Evolutionary conservation across 306 rosid genomes (phyloP).

Genomic region (Lupinus albus): DNA sequence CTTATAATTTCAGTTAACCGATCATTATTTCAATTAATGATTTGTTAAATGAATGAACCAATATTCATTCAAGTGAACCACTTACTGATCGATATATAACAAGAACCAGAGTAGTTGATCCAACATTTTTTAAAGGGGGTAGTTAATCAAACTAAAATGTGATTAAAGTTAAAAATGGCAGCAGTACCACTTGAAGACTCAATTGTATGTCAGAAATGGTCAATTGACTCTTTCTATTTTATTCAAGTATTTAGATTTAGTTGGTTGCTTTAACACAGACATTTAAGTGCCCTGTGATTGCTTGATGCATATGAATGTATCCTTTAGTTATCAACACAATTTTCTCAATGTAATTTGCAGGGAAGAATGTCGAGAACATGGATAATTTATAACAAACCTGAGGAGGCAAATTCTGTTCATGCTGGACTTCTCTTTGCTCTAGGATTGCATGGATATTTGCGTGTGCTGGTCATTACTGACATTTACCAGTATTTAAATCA

Average conservation of each 20-base stretch:
- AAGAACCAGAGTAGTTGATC: background rate
- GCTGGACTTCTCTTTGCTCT: conserved; percentile 95
- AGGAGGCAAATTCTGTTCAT: conserved; percentile 85
- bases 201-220: conserved; percentile 8
- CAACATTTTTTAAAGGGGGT: too few relatives aligned
- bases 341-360: conserved; percentile 45
- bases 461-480: conserved; percentile 72
- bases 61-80: conserved; percentile 4
- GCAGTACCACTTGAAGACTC: conserved; percentile 11
- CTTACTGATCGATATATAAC: background rate
- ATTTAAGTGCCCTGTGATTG: too few relatives aligned
- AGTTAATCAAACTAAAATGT: background rate
- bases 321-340: too few relatives aligned
- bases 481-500: conserved; percentile 83
- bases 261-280: too few relatives aligned
- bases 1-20: conserved; percentile 3
- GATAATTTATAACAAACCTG: conserved; percentile 85
- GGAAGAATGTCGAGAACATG: conserved; percentile 97
- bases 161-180: background rate
- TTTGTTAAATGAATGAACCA: conserved; percentile 16
- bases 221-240: background rate
- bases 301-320: too few relatives aligned
- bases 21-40: background rate
- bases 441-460: conserved; percentile 89
- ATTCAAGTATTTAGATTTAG: background rate